These are phyloP conservation scores for Penicillium digitatum DNA, from an alignment of 2,329 filamentous ascomycete genomes.

Conservation along the genomic window DNA sequence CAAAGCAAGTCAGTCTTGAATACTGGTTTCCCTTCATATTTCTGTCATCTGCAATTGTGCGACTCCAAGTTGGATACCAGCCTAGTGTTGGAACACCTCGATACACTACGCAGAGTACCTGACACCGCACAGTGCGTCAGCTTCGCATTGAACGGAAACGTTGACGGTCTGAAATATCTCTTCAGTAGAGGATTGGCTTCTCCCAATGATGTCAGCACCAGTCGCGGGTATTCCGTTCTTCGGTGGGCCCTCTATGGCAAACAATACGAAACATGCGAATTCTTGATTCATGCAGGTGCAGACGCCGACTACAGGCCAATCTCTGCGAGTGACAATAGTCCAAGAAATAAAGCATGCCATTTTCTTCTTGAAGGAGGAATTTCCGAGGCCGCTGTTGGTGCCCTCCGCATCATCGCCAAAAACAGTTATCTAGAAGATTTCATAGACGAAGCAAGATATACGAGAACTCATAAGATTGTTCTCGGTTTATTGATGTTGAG, in stretches of 20 bases:
- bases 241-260: neutral
- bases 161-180: neutral
- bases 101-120: neutral
- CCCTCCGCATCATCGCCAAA: neutral
- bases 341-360: neutral
- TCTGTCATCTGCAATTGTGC: neutral
- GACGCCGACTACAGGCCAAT: neutral
- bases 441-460: neutral
- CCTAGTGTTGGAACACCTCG: neutral
- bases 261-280: neutral
- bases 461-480: neutral
- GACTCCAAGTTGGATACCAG: neutral
- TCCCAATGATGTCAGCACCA: neutral
- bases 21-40: neutral
- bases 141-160: neutral
- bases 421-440: neutral
- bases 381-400: neutral
- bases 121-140: neutral
- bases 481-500: neutral
- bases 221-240: neutral
- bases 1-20: neutral
- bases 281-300: neutral
- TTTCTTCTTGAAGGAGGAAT: neutral
- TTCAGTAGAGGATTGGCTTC: neutral
- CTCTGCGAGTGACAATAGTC: neutral